phyloP scores from a whole-genome alignment of 116 monocot genomes.

The Dioscorea cayenensis region DNA sequence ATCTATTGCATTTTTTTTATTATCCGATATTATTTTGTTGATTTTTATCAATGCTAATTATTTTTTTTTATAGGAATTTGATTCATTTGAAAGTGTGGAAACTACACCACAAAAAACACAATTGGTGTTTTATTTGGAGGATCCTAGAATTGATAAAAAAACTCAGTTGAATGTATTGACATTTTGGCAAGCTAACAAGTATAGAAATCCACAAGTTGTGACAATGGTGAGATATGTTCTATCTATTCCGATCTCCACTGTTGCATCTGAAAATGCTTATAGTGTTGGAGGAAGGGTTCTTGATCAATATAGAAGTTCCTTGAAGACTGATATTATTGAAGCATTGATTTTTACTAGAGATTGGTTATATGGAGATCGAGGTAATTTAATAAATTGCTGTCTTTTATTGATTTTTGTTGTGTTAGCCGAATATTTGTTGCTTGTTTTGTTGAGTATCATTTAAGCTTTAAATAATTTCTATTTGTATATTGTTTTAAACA shows the following conservation, averaged over 20 bases:
- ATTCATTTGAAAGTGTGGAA: background rate
- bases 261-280: background rate
- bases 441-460: too few relatives aligned
- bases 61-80: background rate
- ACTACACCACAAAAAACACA: background rate
- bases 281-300: background rate
- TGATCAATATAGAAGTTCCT: background rate
- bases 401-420: too few relatives aligned
- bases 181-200: background rate
- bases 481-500: too few relatives aligned
- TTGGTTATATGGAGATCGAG: background rate
- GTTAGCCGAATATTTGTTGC: too few relatives aligned
- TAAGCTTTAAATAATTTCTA: too few relatives aligned
- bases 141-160: background rate
- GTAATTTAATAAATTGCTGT: too few relatives aligned
- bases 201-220: background rate
- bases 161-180: background rate
- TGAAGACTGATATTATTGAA: background rate
- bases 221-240: background rate
- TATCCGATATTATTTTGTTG: too few relatives aligned
- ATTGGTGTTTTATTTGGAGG: background rate
- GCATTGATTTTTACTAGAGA: background rate
- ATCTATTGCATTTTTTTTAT: too few relatives aligned
- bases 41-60: too few relatives aligned
- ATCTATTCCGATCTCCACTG: background rate